phyloP scores from a whole-genome alignment of 2,329 filamentous ascomycete species.

The Cladosporium sp. region DNA sequence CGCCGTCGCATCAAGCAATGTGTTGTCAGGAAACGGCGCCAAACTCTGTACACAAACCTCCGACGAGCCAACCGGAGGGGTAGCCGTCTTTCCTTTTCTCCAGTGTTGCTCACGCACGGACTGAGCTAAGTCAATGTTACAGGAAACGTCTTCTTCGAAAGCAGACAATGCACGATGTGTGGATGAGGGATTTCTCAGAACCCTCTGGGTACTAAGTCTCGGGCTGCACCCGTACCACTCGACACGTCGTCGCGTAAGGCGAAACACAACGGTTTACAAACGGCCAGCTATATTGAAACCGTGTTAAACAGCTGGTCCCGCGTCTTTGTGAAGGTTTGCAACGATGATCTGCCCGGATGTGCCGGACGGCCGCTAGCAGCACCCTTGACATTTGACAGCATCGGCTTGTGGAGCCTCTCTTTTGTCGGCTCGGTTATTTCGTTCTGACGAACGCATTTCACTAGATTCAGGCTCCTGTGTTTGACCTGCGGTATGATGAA shows the following conservation, averaged over 20 bases:
- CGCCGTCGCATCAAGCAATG: conserved; percentile 7
- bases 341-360: conserved; percentile 4
- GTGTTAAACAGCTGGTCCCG: neutral
- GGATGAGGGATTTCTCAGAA: neutral
- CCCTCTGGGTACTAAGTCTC: neutral
- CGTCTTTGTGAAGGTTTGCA: neutral
- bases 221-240: neutral
- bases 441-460: neutral
- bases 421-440: neutral
- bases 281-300: neutral
- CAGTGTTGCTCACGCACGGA: neutral
- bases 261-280: neutral
- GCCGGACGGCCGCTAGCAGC: neutral
- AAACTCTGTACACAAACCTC: neutral
- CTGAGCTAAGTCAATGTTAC: neutral
- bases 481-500: too few relatives aligned
- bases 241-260: neutral
- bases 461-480: neutral
- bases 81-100: neutral
- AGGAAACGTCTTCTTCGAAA: neutral
- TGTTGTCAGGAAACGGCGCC: neutral
- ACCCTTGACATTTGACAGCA: neutral
- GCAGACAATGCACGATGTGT: neutral
- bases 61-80: neutral
- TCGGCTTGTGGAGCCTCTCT: neutral